phyloP scores from a whole-genome alignment of 441 rosid genomes.

The California macrophylla region DNA sequence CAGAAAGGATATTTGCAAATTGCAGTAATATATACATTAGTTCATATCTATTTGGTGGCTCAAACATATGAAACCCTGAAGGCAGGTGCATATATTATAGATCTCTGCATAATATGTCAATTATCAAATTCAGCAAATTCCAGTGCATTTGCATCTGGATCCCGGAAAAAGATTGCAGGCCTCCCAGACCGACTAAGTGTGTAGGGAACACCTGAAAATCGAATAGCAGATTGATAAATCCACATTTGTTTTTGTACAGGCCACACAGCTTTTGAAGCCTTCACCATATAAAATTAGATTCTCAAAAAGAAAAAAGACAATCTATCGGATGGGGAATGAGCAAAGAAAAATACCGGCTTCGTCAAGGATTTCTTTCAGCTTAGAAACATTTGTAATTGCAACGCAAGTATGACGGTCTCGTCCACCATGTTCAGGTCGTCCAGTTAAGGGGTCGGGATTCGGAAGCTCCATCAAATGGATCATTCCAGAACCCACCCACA shows the following conservation, averaged over 20 bases:
- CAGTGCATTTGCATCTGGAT: conserved; percentile 87
- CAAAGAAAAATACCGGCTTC: conserved; percentile 46
- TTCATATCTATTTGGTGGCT: background rate
- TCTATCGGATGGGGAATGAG: background rate
- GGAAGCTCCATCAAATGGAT: conserved; percentile 97
- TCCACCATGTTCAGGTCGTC: conserved; percentile 87
- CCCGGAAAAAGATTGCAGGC: conserved; percentile 80
- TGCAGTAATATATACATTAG: conserved; percentile 7
- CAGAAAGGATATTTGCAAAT: background rate
- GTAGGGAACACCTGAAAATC: conserved; percentile 51
- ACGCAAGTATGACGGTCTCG: conserved; percentile 90
- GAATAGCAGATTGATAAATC: background rate
- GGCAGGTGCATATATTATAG: conserved; percentile 1
- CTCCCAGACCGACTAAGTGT: conserved; percentile 82
- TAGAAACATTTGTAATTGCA: conserved; percentile 64
- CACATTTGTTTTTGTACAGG: no score
- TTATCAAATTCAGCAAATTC: conserved; percentile 65
- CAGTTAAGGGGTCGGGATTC: conserved; percentile 83
- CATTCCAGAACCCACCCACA: conserved; percentile 97
- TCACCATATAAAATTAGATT: no score
- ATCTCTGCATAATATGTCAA: conserved; percentile 4
- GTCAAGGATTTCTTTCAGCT: conserved; percentile 62
- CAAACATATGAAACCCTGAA: background rate
- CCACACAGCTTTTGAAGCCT: no score
- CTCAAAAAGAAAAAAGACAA: no score